Evolutionary conservation across 495 filamentous ascomycete genomes (phyloP).

Genomic region (Penicillium nucicola): DNA sequence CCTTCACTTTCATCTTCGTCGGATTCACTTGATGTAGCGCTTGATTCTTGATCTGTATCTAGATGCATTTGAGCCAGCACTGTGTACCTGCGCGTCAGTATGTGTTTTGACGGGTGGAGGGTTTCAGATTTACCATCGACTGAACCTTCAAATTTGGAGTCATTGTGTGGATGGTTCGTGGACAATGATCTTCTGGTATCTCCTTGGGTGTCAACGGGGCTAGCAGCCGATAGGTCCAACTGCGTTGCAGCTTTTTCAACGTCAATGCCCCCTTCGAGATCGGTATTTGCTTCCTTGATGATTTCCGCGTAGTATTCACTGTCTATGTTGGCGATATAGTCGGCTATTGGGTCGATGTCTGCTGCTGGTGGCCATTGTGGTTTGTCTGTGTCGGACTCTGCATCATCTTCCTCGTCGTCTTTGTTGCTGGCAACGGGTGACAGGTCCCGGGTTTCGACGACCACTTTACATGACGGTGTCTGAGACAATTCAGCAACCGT

Average conservation of each 20-base stretch:
- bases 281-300: not conserved
- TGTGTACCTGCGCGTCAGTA: slow-evolving; percentile 4
- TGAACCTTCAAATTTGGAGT: slow-evolving; percentile 4
- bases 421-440: not conserved
- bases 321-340: slow-evolving; percentile 75
- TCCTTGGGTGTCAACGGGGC: not conserved
- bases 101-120: not conserved
- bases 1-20: slow-evolving; percentile 20
- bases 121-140: slow-evolving; percentile 5
- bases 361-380: slow-evolving; percentile 10
- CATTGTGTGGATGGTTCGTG: not conserved
- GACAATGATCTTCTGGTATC: not conserved
- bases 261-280: slow-evolving; percentile 10
- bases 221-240: not conserved
- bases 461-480: not conserved
- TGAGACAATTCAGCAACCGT: not conserved
- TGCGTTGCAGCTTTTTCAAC: slow-evolving; percentile 3
- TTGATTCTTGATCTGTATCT: slow-evolving; percentile 8
- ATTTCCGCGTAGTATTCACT: slow-evolving; percentile 28
- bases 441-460: not conserved
- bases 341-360: slow-evolving; percentile 60
- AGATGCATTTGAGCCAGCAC: slow-evolving; percentile 15
- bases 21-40: slow-evolving; percentile 12
- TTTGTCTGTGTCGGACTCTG: not conserved
- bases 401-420: not conserved